phyloP scores from a whole-genome alignment of 2,329 filamentous ascomycete species.

The Botrytis sinoallii region DNA sequence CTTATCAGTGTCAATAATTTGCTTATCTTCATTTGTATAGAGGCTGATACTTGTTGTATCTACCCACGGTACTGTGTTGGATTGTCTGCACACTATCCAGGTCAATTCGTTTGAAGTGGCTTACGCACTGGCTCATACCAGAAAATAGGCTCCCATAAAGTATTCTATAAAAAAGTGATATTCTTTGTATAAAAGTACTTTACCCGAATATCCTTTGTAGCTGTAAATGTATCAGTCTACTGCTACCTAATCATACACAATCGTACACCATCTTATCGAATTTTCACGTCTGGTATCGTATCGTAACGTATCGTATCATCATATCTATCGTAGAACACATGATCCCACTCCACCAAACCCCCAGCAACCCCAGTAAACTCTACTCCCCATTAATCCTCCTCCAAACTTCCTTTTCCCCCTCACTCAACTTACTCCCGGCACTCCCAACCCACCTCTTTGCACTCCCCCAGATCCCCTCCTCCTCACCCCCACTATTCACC shows the following conservation, averaged over 20 bases:
- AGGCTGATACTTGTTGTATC: neutral
- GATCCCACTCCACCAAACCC: neutral
- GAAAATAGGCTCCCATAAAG: neutral
- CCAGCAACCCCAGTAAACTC: neutral
- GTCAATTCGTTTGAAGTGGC: neutral
- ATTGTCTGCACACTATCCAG: neutral
- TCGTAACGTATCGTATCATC: neutral
- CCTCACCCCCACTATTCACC: neutral
- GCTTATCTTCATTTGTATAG: neutral
- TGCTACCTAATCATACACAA: neutral
- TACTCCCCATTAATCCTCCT: constrained; percentile 55
- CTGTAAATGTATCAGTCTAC: neutral
- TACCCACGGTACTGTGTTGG: neutral
- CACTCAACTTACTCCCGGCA: constrained; percentile 55
- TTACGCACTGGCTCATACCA: neutral
- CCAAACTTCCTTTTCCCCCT: constrained; percentile 61
- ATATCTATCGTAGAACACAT: neutral
- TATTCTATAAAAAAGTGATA: neutral
- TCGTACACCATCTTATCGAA: neutral
- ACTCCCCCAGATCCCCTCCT: constrained; percentile 49
- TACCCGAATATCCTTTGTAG: neutral
- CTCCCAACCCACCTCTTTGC: constrained; percentile 57
- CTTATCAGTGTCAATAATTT: neutral
- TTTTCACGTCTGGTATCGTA: neutral
- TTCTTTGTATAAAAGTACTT: too few relatives aligned